Base-by-base conservation (phyloP, 441 rosid genomes). In the Populus hybrid region DNA sequence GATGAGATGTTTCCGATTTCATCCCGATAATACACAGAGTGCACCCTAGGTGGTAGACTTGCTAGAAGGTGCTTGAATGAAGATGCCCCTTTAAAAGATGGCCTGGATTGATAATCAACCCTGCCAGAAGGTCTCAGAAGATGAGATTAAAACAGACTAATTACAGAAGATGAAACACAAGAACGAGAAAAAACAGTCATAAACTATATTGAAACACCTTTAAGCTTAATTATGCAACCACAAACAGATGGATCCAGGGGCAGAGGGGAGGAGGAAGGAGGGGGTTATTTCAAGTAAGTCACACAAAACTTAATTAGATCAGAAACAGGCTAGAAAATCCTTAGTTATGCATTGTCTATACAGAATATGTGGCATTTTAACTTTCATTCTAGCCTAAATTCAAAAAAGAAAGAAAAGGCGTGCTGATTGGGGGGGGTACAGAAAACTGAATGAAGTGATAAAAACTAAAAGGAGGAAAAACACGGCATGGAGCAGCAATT, bases 1-100 rank as follows among this genome's bases (percentile, higher is more conserved):
- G 97, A 86, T 50, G 99, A 97, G 86, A 97, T 93, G 88, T 97
- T 97, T 74, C 99, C 98, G n/a, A 97, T 97, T 68, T 87, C 89
- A 85, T 97, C 99, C 74, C 99, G 88, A 81, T 93, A 94, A 86
- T 97, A 97, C 73, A 93, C 98, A 77, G 99, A 95, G 85, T 92
- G 97, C 78, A 93, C 98, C 77, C 90, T 89, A 70, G 98, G 98
- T n/a, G 99, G 98, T 38, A 95, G 90, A 75, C 87, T 87, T 80
- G 92, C 97, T 74, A 95, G 81, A 77, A 97, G 95, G 80, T 81
- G 84, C 82, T 79, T 91, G 87, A 97, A 92, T 30, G 99, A 97
- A 80, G 98, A 88, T 70, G 73, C 85, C 32, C 98, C 98, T 76
- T 87, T 89, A 69, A 72, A 1, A 36, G 89, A 76, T 67, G 91